These are phyloP conservation scores for Trametes coccinea DNA, from an alignment of 768 basidiomycete genomes.

Conservation along the genomic window DNA sequence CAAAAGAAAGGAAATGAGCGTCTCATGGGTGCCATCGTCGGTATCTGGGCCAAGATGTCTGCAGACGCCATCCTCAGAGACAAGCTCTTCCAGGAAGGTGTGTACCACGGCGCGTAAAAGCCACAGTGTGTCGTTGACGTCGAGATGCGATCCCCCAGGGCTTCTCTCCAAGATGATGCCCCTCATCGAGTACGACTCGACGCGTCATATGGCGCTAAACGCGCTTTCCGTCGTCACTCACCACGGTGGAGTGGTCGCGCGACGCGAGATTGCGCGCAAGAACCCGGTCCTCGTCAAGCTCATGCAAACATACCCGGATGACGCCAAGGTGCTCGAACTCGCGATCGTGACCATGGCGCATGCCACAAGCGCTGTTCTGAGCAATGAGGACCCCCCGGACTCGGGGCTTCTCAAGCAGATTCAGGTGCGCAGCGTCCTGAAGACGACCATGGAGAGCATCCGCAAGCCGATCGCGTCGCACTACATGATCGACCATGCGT, in stretches of 20 bases:
- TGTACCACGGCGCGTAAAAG: background rate
- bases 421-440: constrained; percentile 40
- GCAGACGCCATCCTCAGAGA: constrained; percentile 59
- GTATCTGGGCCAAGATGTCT: constrained; percentile 65
- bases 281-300: constrained; percentile 45
- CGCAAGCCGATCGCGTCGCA: constrained; percentile 44
- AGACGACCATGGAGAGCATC: constrained; percentile 43
- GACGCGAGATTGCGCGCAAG: constrained; percentile 51
- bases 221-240: constrained; percentile 61
- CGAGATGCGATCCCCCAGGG: constrained; percentile 36
- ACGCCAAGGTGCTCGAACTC: constrained; percentile 50
- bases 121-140: background rate
- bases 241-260: constrained; percentile 54
- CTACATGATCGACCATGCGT: constrained; percentile 52
- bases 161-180: constrained; percentile 59
- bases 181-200: constrained; percentile 47
- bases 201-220: constrained; percentile 54
- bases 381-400: constrained; percentile 40
- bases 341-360: constrained; percentile 55
- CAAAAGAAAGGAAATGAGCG: constrained; percentile 45
- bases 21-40: constrained; percentile 56
- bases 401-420: constrained; percentile 41
- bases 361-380: constrained; percentile 38
- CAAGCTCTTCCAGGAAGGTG: constrained; percentile 60
- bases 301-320: constrained; percentile 51